These are phyloP conservation scores for Fusarium sp. DNA, from an alignment of 2,329 filamentous ascomycete species.

Conservation along the genomic window DNA sequence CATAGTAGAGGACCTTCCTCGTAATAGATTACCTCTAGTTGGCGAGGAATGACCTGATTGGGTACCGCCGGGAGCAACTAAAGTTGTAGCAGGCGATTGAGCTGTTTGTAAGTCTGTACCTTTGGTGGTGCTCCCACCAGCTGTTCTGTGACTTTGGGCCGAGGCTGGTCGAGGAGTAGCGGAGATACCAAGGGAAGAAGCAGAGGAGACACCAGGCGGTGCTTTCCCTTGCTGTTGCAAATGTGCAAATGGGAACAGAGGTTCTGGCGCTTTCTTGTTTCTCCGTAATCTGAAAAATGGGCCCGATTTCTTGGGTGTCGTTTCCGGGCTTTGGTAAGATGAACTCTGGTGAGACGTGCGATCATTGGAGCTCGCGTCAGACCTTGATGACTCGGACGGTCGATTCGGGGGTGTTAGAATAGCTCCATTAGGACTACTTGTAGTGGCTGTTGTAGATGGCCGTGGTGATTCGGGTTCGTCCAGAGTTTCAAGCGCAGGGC, in stretches of 20 bases:
- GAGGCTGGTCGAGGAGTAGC: conserved; percentile 53
- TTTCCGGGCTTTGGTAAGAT: conserved; percentile 65
- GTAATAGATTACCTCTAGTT: conserved; percentile 68
- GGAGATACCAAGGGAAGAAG: conserved; percentile 55
- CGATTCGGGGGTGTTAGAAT: conserved; percentile 64
- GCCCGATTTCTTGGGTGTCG: conserved; percentile 71
- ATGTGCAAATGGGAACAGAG: conserved; percentile 86
- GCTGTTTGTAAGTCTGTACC: conserved; percentile 33
- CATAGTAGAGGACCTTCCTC: conserved; percentile 89
- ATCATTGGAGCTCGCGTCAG: conserved; percentile 84
- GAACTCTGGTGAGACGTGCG: conserved; percentile 69
- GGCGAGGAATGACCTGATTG: conserved; percentile 76
- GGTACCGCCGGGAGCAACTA: conserved; percentile 56
- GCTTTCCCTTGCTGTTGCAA: conserved; percentile 76
- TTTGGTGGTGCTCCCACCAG: conserved; percentile 35
- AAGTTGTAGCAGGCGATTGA: conserved; percentile 60
- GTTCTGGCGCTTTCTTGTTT: conserved; percentile 77
- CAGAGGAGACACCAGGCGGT: conserved; percentile 54
- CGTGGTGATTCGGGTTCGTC: conserved; percentile 64
- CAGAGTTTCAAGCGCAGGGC: conserved; percentile 55
- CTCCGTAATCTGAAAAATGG: conserved; percentile 87
- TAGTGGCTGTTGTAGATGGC: conserved; percentile 47
- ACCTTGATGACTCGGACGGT: conserved; percentile 82
- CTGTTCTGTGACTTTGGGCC: conserved; percentile 48
- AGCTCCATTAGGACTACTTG: conserved; percentile 46